Evolutionary conservation across 495 filamentous ascomycete species (phyloP).

Genomic region (Chaetomidium leptoderma): DNA sequence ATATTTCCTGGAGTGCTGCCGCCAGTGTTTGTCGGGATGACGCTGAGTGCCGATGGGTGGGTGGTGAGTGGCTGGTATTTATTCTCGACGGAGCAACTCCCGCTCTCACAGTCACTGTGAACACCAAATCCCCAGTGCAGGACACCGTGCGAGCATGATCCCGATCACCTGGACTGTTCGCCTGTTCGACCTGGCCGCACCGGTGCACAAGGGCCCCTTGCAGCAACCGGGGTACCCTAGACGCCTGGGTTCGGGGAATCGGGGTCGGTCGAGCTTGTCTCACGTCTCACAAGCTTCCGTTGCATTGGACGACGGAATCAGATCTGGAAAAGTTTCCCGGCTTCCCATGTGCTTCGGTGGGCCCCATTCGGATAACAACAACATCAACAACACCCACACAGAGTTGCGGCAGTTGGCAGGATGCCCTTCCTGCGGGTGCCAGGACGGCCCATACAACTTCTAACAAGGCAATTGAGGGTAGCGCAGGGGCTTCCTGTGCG

Average conservation of each 20-base stretch:
- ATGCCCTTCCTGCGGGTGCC: slow-evolving; percentile 27
- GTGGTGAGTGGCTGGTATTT: background rate
- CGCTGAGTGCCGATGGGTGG: background rate
- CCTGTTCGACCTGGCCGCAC: background rate
- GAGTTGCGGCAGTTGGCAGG: slow-evolving; percentile 13
- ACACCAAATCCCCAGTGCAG: slow-evolving; percentile 1
- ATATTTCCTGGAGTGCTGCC: background rate
- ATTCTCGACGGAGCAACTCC: no score
- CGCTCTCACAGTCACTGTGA: no score
- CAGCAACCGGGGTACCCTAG: slow-evolving; percentile 9
- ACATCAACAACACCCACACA: background rate
- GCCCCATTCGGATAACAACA: background rate
- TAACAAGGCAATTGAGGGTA: slow-evolving; percentile 9
- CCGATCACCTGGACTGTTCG: slow-evolving; percentile 17
- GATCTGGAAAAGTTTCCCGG: slow-evolving; percentile 11
- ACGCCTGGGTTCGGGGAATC: background rate
- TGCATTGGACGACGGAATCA: background rate
- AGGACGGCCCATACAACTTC: slow-evolving; percentile 19
- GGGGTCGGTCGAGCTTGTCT: slow-evolving; percentile 3
- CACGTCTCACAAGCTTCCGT: background rate
- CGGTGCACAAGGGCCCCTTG: slow-evolving; percentile 11
- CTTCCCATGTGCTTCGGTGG: slow-evolving; percentile 1
- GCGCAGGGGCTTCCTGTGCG: background rate
- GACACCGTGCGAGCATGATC: slow-evolving; percentile 7
- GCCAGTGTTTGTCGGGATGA: background rate